Evolutionary conservation across 2,329 filamentous ascomycete species (phyloP).

Genomic region (Cryphonectria naterciae): DNA sequence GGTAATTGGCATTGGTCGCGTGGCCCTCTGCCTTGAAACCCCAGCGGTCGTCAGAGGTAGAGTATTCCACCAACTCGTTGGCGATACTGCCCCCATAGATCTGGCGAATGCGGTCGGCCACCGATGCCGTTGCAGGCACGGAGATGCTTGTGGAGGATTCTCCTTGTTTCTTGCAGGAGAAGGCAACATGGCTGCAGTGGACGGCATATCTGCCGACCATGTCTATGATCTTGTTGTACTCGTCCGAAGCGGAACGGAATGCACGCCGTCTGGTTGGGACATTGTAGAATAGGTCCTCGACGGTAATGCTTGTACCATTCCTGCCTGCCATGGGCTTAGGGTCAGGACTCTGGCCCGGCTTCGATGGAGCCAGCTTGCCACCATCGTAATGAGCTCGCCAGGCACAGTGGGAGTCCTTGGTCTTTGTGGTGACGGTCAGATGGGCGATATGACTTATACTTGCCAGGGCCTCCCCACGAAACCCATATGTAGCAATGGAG

Average conservation of each 20-base stretch:
- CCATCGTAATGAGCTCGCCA: conserved; percentile 89
- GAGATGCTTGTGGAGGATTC: conserved; percentile 83
- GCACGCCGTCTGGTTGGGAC: conserved; percentile 85
- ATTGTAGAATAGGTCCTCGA: conserved; percentile 98
- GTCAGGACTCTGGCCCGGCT: conserved; percentile 84
- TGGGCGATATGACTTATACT: conserved; percentile 99
- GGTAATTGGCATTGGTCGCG: conserved; percentile 92
- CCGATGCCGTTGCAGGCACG: conserved; percentile 72
- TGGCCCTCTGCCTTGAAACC: conserved; percentile 83
- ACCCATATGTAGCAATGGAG: conserved; percentile 94
- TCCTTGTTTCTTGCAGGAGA: conserved; percentile 95
- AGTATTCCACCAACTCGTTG: conserved; percentile 83
- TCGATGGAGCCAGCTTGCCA: conserved; percentile 78
- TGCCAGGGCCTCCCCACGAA: conserved; percentile 91
- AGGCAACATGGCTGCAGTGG: conserved; percentile 87
- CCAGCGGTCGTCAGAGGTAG: conserved; percentile 73
- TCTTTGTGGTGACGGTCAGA: conserved; percentile 92
- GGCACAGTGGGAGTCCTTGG: conserved; percentile 82
- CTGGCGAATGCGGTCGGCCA: conserved; percentile 83
- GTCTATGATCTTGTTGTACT: conserved; percentile 97
- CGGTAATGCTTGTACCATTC: conserved; percentile 90
- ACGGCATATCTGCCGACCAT: conserved; percentile 92
- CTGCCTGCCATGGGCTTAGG: conserved; percentile 88
- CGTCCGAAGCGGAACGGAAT: conserved; percentile 89
- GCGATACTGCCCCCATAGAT: conserved; percentile 84